A percentile compares a stretch with the other conserved stretches of the same genome.
These are phyloP conservation scores for Cystobasidium sp. DNA, from an alignment of 1,284 basidiomycete genomes.

Conservation along the genomic window DNA sequence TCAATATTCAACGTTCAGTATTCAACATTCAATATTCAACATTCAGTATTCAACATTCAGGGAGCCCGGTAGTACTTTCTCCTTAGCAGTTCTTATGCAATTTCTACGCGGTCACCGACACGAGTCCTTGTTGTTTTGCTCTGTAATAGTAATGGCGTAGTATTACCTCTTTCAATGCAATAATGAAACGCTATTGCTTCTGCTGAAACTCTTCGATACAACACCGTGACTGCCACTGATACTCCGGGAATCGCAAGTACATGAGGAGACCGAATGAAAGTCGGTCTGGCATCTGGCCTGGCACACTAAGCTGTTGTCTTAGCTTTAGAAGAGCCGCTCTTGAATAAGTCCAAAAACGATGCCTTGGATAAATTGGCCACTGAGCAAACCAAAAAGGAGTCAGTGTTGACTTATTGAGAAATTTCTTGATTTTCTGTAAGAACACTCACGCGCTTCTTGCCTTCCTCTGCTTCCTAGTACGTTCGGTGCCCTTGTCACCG, in stretches of 20 bases:
- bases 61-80: no score
- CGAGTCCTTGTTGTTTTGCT: no score
- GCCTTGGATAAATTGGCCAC: constrained; percentile 56
- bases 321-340: constrained; percentile 11
- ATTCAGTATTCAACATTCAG: no score
- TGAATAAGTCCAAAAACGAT: constrained; percentile 54
- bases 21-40: no score
- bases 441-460: constrained; percentile 53
- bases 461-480: constrained; percentile 53
- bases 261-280: not conserved
- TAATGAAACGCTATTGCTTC: no score
- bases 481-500: constrained; percentile 49
- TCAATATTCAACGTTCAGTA: no score
- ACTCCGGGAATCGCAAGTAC: not conserved
- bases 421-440: not conserved
- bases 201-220: no score
- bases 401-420: not conserved
- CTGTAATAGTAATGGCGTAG: no score
- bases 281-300: constrained; percentile 21
- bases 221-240: no score
- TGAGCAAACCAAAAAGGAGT: constrained; percentile 29
- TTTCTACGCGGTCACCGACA: no score
- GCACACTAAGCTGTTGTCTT: not conserved
- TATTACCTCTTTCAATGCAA: no score
- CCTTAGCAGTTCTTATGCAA: no score